Base-by-base conservation (phyloP, 1,139 yeast species). In the Pichia sp. region DNA sequence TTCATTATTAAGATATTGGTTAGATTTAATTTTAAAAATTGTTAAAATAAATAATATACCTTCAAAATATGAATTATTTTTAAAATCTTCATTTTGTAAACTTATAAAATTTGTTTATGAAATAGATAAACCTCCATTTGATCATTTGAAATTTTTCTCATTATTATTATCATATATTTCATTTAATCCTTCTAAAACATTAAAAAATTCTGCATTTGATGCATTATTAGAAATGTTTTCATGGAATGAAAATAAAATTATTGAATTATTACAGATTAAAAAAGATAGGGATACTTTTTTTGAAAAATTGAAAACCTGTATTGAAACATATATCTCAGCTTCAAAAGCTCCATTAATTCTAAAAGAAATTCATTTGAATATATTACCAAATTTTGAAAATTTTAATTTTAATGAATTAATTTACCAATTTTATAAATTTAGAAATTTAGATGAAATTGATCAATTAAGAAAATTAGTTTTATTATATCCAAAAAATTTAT, bases 121-220 rank as follows among this genome's bases (percentile, higher is more conserved):
- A 7, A 10, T 7, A 10, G 27, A 31, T 29, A 9, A n/a, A 9
- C 8, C 27, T 7, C 45, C 45, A 12, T 42, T 29, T 28, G 45
- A 42, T n/a, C 37, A 37, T 28, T 11, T n/a, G 7, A 22, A 29
- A 22, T 33, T 33, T n/a, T 42, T 37, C 11, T 11, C n/a, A n/a
- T 2, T 29, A 5, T 9, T 42, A n/a, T 23, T 42, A n/a, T 31
- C 41, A n/a, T 42, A 37, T 29, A 11, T 42, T 6, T 25, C 41
- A 25, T 42, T 37, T 24, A 37, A 41, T 10, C 4, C 30, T 6
- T 25, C 27, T 31, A 3, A 12, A 12, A 26, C 22, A 10, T 23
- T 41, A 4, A 37, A 40, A 27, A 6, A 16, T 6, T 10, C 22
- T 5, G 35, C 44, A 11, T n/a, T n/a, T 9, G 6, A 22, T 8